Base-by-base conservation (phyloP, 148 eudicot genomes). In the Drosera capensis region DNA sequence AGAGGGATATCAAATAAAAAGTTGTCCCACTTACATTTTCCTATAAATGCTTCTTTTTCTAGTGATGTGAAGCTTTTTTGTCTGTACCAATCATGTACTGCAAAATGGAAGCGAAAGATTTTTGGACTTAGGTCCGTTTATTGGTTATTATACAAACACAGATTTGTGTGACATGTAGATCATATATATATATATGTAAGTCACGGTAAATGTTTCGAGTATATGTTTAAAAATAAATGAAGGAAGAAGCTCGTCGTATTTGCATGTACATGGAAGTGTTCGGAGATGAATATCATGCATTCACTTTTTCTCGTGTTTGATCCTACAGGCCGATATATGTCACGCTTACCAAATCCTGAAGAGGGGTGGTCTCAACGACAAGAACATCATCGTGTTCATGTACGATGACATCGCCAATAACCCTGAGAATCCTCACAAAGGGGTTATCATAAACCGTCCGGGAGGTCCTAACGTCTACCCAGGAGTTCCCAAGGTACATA, bases 401-500 rank as follows among this genome's bases (percentile, higher is more conserved):
- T 73, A 73, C 28, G 74, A 83, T 54, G 94, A 83, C 45, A 79
- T 83, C 23, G 94, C 94, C 18, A 35, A 52, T 41, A 67, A 71
- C 21, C 63, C 56, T 25, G 68, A 80, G 28, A 85, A 85, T 59
- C 95, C 95, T 0, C 70, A 71, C 53, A 71, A 67, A 24, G 95
- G 95, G 18, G 58, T 63, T 15, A 71, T 85, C 5, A 85, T 85
- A 26, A 85, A 85, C 41, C 65, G 57, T 42, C 95, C 95, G 29
- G 45, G 68, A 2, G 95, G 92, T 14, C 61, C 23, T 28, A 82
- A 80, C 66, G 92, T 85, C 23, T 85, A 85, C 54, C 46, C 62
- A 2, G 95, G 95, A 25, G 86, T 85, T 17, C 95, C 95, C 1
- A 85, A 85, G 95, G 95, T 85, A 23, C 31, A 28, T 9, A 3